These are phyloP conservation scores for Amaranthus tricolor DNA, from an alignment of 179 eudicot species.

Conservation along the genomic window DNA sequence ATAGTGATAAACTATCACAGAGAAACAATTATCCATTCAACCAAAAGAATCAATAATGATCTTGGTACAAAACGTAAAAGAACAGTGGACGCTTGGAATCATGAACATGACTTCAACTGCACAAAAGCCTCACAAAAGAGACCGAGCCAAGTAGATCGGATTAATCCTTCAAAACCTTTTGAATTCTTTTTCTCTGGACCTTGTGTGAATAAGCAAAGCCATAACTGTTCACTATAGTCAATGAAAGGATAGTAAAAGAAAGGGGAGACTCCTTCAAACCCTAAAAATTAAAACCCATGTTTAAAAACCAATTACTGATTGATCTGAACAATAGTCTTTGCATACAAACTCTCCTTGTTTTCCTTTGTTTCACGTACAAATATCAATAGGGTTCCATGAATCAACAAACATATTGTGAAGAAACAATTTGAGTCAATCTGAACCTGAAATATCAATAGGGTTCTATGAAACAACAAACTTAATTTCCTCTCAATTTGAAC, in stretches of 20 bases:
- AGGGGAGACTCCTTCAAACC: background rate
- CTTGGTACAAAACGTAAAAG: background rate
- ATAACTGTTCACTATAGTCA: background rate
- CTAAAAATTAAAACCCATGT: background rate
- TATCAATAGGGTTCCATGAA: too few relatives aligned
- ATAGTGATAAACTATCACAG: background rate
- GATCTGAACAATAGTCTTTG: too few relatives aligned
- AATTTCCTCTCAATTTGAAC: too few relatives aligned
- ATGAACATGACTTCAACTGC: background rate
- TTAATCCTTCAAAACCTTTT: background rate
- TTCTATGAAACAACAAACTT: too few relatives aligned
- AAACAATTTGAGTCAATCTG: background rate
- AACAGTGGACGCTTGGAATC: background rate
- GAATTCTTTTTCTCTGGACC: background rate
- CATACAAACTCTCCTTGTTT: too few relatives aligned
- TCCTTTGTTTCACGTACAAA: too few relatives aligned
- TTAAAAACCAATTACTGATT: too few relatives aligned
- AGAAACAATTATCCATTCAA: background rate
- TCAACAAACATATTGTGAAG: too few relatives aligned
- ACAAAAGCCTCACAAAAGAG: background rate
- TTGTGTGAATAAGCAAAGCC: background rate
- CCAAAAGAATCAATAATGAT: background rate
- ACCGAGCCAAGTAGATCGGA: background rate
- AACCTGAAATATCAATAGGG: too few relatives aligned
- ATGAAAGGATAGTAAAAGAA: background rate